Evolutionary conservation across 768 basidiomycete genomes (phyloP), one percentile per base, ranked within the genome.

Genomic region (Antrodiella citrinella): DNA sequence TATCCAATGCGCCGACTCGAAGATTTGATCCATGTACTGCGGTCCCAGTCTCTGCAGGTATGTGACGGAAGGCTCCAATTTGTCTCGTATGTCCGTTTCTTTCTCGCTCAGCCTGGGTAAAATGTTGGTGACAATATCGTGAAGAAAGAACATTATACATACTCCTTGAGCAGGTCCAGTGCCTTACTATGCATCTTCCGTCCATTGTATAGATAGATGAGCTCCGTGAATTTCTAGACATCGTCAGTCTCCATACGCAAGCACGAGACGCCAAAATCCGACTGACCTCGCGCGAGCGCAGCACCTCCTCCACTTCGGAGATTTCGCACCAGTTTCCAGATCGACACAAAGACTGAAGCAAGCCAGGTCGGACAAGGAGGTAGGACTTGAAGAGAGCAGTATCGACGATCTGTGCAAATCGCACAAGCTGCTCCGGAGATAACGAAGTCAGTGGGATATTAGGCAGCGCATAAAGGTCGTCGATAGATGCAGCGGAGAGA

Each of bases 241-340:
- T 19, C 35, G 35, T 18, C 35, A 18, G 18, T 18, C 5, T 2
- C 18, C 12, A 49, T 3, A 11, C 3, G 26, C 18, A 13, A 26
- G 41, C n/a, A 18, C 12, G 2, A 43, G 25, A 41, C 46, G 19
- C 9, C 2, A 25, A 12, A 47, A 19, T 21, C 13, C 13, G n/a
- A 59, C 75, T 24, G 50, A 91, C 94, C 80, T 86, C 84, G 26
- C 86, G 78, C 23, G 78, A 79, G 51, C 81, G 76, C 47, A 99
- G 67, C 52, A 91, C 79, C 62, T 88, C 91, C 63, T 99, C 93
- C 1, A 94, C 90, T 59, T 94, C 89, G 3, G 81, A 82, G 1
- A 98, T 93, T 61, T 97, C 96, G 65, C 95, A 98, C 92, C 93
- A 99, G 65, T 96, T 98, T 2, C 90, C 80, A 21, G 95, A 71